Evolutionary conservation across 169 alveolate species (phyloP).

Genomic region (Cryptosporidium viatorum): DNA sequence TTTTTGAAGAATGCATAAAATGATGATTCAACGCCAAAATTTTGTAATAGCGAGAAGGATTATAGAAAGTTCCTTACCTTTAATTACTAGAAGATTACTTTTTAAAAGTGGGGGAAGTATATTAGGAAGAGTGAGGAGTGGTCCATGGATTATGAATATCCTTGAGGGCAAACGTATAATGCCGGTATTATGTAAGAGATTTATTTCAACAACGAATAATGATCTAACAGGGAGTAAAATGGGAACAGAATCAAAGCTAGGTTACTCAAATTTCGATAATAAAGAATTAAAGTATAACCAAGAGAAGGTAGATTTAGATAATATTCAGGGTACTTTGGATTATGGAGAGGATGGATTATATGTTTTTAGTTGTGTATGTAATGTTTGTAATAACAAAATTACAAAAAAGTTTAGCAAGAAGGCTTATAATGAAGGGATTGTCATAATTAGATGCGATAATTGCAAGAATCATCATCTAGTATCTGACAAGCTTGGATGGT

Average conservation of each 20-base stretch:
- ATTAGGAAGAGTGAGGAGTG: background rate
- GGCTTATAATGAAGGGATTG: slow-evolving; percentile 86
- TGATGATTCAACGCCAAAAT: background rate
- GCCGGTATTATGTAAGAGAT: background rate
- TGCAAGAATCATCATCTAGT: slow-evolving; percentile 85
- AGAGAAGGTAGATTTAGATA: background rate
- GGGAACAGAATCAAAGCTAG: background rate
- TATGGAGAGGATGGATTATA: slow-evolving; percentile 77
- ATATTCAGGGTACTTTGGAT: slow-evolving; percentile 40
- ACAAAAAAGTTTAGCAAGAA: slow-evolving; percentile 83
- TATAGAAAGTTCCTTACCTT: background rate
- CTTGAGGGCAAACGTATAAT: background rate
- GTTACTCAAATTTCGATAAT: background rate
- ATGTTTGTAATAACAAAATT: slow-evolving; percentile 81
- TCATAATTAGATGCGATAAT: slow-evolving; percentile 84
- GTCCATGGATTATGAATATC: background rate
- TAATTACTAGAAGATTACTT: background rate
- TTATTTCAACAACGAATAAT: background rate
- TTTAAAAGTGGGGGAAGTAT: background rate
- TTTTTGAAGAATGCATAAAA: background rate
- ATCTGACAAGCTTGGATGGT: slow-evolving; percentile 89
- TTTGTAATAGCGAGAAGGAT: background rate
- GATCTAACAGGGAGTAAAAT: background rate
- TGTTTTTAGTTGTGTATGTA: slow-evolving; percentile 85
- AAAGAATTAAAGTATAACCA: background rate